Conservation (phyloP, 148 eudicot genomes). For the Fagopyrum tataricum region DNA sequence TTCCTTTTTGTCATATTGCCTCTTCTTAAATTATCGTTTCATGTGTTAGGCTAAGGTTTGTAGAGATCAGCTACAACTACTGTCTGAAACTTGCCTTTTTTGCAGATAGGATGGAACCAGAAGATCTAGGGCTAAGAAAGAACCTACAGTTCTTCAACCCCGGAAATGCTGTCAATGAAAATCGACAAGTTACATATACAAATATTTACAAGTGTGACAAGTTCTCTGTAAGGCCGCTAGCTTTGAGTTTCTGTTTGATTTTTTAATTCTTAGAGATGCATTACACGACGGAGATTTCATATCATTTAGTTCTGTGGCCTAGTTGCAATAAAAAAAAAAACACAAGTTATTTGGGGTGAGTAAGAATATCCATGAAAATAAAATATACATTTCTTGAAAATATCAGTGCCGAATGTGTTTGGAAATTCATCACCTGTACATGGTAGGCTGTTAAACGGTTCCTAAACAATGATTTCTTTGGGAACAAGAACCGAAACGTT, state of each 20-base stretch:
- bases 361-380: too few relatives aligned
- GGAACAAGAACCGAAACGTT: too few relatives aligned
- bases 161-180: conserved; percentile 21
- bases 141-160: conserved; percentile 56
- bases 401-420: background rate
- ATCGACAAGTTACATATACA: conserved; percentile 46
- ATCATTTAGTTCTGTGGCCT: background rate
- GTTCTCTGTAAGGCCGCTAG: conserved; percentile 42
- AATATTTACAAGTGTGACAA: conserved; percentile 49
- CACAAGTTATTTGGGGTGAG: too few relatives aligned
- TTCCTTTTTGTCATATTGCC: background rate
- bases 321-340: too few relatives aligned
- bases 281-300: background rate
- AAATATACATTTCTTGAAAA: too few relatives aligned
- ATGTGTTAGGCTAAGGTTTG: too few relatives aligned
- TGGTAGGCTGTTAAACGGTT: too few relatives aligned
- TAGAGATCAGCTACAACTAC: background rate
- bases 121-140: conserved; percentile 64
- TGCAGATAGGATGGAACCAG: conserved; percentile 66
- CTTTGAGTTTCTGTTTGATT: background rate
- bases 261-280: background rate
- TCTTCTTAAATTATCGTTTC: background rate
- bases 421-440: too few relatives aligned
- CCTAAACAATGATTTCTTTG: too few relatives aligned
- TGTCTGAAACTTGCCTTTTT: conserved; percentile 7